Evolutionary conservation across 83 land plant genomes (phyloP).

Genomic region (Thuja plicata): DNA sequence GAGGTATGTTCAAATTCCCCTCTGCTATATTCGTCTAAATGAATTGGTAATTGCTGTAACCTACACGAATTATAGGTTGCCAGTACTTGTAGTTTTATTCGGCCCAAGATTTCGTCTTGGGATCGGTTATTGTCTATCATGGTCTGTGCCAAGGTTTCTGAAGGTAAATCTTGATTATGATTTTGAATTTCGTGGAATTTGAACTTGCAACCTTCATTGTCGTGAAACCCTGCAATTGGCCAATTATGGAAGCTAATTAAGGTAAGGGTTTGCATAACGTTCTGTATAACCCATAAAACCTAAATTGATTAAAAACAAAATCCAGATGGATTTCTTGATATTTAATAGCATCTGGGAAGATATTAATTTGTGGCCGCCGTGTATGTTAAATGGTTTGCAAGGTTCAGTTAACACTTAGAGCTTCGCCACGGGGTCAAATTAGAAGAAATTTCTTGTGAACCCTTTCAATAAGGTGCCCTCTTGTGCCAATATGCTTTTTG

Average conservation of each 20-base stretch:
- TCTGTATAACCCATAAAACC: background rate
- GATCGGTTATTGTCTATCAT: too few relatives aligned
- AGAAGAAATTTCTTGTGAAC: background rate
- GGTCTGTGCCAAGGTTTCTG: too few relatives aligned
- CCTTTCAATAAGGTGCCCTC: background rate
- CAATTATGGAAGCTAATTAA: background rate
- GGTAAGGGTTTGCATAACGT: background rate
- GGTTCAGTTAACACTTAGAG: background rate
- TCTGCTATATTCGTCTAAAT: too few relatives aligned
- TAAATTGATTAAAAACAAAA: too few relatives aligned
- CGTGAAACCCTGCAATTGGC: background rate
- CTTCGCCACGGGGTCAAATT: background rate
- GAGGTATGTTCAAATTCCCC: too few relatives aligned
- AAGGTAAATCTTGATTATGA: background rate
- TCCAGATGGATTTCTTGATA: background rate
- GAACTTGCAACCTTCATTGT: background rate
- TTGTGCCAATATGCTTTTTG: background rate
- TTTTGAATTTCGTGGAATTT: background rate
- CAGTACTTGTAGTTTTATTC: background rate
- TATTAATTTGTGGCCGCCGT: background rate
- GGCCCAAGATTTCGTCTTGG: background rate
- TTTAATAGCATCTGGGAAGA: background rate
- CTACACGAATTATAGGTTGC: background rate
- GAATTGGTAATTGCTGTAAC: too few relatives aligned
- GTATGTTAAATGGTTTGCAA: background rate